phyloP scores from a whole-genome alignment of 2,329 filamentous ascomycete species.

The Byssochlamys sp. region DNA sequence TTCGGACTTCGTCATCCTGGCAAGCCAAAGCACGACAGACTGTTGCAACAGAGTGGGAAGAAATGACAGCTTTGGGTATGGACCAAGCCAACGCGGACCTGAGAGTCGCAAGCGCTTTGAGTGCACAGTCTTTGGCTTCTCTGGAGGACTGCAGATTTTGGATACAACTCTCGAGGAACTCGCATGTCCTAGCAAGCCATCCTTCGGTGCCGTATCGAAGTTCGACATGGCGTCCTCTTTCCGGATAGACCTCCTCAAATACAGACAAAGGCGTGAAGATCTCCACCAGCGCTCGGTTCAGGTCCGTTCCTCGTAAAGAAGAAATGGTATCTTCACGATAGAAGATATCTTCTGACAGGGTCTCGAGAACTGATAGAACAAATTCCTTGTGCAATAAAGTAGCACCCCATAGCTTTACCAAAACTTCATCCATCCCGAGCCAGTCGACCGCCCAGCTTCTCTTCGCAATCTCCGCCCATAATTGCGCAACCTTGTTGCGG shows the following conservation, averaged over 20 bases:
- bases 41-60: constrained; percentile 58
- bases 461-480: constrained; percentile 94
- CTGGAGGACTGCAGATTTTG: constrained; percentile 56
- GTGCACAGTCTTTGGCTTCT: constrained; percentile 58
- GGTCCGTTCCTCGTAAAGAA: constrained; percentile 66
- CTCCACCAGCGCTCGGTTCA: constrained; percentile 85
- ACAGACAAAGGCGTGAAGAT: constrained; percentile 76
- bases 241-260: constrained; percentile 65
- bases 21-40: constrained; percentile 64
- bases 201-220: constrained; percentile 73
- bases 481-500: constrained; percentile 82
- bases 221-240: constrained; percentile 57
- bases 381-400: constrained; percentile 65
- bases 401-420: constrained; percentile 68
- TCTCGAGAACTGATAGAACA: constrained; percentile 80
- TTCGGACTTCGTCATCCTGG: constrained; percentile 61
- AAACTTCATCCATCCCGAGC: constrained; percentile 82
- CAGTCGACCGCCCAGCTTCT: constrained; percentile 85
- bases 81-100: constrained; percentile 78
- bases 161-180: constrained; percentile 65
- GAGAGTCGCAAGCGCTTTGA: constrained; percentile 68
- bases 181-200: constrained; percentile 71
- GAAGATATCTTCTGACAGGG: constrained; percentile 87
- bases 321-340: constrained; percentile 80
- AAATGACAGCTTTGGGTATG: constrained; percentile 68